Base-by-base conservation (phyloP, 2,329 filamentous ascomycete genomes). In the Graphilbum fragrans region DNA sequence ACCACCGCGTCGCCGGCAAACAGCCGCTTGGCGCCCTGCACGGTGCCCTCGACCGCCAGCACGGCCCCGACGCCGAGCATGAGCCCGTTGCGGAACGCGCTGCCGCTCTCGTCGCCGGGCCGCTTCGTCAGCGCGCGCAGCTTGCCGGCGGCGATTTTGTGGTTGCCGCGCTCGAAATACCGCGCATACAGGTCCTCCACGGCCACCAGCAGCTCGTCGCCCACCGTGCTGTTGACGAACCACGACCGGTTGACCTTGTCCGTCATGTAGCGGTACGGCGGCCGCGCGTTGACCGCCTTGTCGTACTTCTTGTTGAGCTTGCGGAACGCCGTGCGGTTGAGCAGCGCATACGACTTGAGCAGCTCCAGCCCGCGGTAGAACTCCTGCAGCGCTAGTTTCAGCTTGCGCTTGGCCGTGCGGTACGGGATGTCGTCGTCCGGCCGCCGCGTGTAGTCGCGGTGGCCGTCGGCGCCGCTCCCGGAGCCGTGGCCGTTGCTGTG, bases 221-320 rank as follows among this genome's bases (percentile, higher is more conserved):
- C 65, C 3, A 85, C 70, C 44, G 93, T 83, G 56, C 87, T 94
- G 56, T 85, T 82, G 33, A 95, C 90, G 53, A 98, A 98, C 72
- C 85, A 86, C 2, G 88, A 75, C 48, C 82, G 80, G 63, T 86
- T 90, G 52, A 98, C 87, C 55, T 90, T 90, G 51, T 95, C 88
- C 25, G 80, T 81, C 74, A 95, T 84, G 59, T 90, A 96, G 22
- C 82, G 75, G 55, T 83, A 73, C 0, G 81, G 73, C 0, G 86
- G 86, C 11, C 82, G 74, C 33, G 86, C 81, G 51, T 87, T 77
- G 43, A 87, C 77, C 2, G 82, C 77, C 63, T 96, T 98, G 68
- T 96, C 88, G 57, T 93, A 96, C 61, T 98, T 98, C 60, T 98
- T 98, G 63, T 94, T 95, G 56, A 98, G 86, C 60, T 98, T 98